Conservation (phyloP, 352 stramenopile genomes). For the Globisporangium radiosum region DNA sequence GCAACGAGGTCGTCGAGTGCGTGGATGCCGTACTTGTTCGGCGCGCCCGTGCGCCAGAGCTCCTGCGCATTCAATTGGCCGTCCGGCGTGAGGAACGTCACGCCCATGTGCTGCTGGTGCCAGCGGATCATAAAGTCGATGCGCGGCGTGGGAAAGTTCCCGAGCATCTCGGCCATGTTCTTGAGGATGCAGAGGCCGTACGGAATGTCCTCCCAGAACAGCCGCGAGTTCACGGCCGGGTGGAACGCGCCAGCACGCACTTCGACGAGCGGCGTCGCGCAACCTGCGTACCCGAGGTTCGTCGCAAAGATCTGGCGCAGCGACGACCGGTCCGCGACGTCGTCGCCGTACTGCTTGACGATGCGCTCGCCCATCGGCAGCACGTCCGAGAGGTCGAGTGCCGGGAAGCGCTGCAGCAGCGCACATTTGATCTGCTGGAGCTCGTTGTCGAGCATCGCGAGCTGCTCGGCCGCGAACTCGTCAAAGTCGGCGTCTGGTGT, state of each 20-base stretch:
- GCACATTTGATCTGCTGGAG: slow-evolving; percentile 90
- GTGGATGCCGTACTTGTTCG: slow-evolving; percentile 91
- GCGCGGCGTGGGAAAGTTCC: slow-evolving; percentile 89
- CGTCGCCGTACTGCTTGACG: slow-evolving; percentile 90
- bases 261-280: slow-evolving; percentile 83
- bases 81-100: slow-evolving; percentile 81
- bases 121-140: slow-evolving; percentile 93
- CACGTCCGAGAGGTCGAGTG: slow-evolving; percentile 88
- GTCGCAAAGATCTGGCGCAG: slow-evolving; percentile 89
- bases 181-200: slow-evolving; percentile 92
- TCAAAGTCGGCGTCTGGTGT: slow-evolving; percentile 86
- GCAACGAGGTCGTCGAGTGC: slow-evolving; percentile 85
- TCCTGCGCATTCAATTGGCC: slow-evolving; percentile 87
- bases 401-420: slow-evolving; percentile 86
- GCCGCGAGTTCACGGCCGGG: slow-evolving; percentile 74
- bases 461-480: slow-evolving; percentile 88
- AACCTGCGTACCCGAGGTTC: slow-evolving; percentile 88
- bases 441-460: slow-evolving; percentile 91
- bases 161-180: slow-evolving; percentile 90
- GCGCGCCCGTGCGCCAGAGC: slow-evolving; percentile 82
- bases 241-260: slow-evolving; percentile 67
- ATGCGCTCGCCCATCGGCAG: slow-evolving; percentile 87
- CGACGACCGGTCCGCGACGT: slow-evolving; percentile 83
- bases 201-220: slow-evolving; percentile 92
- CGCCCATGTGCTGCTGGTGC: slow-evolving; percentile 90